Conservation (phyloP, 75 land plant species). For the Sequoiadendron giganteum region DNA sequence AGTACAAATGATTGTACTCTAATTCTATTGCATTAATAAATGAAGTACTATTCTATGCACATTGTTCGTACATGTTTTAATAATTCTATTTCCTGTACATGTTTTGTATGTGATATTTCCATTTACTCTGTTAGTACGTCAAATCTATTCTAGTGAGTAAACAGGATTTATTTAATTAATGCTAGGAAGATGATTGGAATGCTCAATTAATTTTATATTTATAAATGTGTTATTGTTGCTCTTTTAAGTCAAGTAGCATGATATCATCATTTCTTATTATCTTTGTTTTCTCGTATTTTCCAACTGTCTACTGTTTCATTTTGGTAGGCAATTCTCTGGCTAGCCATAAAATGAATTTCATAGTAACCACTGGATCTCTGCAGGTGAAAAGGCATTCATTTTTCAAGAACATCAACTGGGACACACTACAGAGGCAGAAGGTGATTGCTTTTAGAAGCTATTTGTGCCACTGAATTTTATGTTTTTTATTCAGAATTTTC, state of each 20-base stretch:
- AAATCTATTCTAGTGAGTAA: too few relatives aligned
- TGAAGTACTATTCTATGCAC: too few relatives aligned
- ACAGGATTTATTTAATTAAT: too few relatives aligned
- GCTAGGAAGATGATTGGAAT: too few relatives aligned
- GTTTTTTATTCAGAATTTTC: neutral
- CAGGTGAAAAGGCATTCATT: constrained; percentile 94
- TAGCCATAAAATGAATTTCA: neutral
- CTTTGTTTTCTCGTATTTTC: neutral
- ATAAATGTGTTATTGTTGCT: neutral
- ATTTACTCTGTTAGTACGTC: too few relatives aligned
- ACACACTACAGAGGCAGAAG: constrained; percentile 98
- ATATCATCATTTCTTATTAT: neutral
- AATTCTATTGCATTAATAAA: too few relatives aligned
- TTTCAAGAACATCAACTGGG: constrained; percentile 95
- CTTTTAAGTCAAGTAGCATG: neutral
- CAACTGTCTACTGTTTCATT: neutral
- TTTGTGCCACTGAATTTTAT: neutral
- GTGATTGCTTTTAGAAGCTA: constrained; percentile 26
- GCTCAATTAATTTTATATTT: neutral
- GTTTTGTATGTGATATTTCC: too few relatives aligned
- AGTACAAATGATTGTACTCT: too few relatives aligned
- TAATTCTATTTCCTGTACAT: too few relatives aligned
- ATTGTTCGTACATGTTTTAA: too few relatives aligned
- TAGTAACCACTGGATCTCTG: neutral
- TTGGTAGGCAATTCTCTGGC: neutral